Base-by-base conservation (phyloP, 1,284 basidiomycete species). In the Apiotrichum veenhuisii region DNA sequence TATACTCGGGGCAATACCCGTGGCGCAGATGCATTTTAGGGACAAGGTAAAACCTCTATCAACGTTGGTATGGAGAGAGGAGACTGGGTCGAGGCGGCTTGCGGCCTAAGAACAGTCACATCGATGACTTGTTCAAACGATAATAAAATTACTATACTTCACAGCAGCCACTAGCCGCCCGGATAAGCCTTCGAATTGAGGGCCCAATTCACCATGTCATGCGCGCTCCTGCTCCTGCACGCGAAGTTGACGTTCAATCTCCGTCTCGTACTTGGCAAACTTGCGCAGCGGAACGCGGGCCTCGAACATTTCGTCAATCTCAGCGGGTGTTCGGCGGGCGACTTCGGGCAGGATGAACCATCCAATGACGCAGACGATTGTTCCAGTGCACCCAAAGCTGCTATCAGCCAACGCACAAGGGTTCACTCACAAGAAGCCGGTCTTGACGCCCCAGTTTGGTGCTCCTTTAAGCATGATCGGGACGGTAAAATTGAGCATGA, bases 281-380 rank as follows among this genome's bases (percentile, higher is more conserved):
- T 67, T 64, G 20, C 65, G 52, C 1, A 58, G 64, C 18, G 52
- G 26, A 17, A 69, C 55, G 18, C 52, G 42, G 30, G 60, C 63
- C 37, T 67, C 64, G 52, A 69, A 68, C 56, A 65, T 50, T 43
- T 67, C 65, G 41, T 67, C 60, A 33, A 67, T 62, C 45, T 67
- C 65, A 22, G 65, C 65, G 0, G 65, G 62, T 2, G 64, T 59
- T n/a, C 66, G 47, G 30, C 59, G 23, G 14, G 65, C 62, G 23
- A 63, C 52, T 42, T 69, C 67, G 42, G 67, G 67, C 5, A 69
- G 36, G 33, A 69, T 63, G 51, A 67, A 66, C 61, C 61, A 69
- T 15, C 59, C 67, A 7, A 69, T 51, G 37, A 59, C 52, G 27
- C 48, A 55, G 10, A 59, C 58, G 38, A 67, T 43, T 0, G 57